phyloP scores from a whole-genome alignment of 2,329 filamentous ascomycete species.

The Trichoderma cornu-damae region DNA sequence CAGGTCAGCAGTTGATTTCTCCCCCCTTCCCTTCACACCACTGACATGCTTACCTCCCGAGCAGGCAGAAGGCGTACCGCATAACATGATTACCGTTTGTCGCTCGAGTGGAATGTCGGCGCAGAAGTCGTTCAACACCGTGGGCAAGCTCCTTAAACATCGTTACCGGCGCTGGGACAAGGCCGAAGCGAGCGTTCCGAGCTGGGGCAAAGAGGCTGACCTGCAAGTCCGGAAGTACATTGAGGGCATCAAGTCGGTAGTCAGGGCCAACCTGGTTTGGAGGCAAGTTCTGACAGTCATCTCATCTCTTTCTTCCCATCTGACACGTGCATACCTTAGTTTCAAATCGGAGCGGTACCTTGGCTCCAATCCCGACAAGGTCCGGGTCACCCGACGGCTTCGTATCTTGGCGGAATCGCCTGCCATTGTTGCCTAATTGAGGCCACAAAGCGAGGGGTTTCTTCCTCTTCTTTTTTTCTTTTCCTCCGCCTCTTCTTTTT shows the following conservation, averaged over 20 bases:
- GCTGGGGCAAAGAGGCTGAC: slow-evolving; percentile 18
- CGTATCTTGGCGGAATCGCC: slow-evolving; percentile 1
- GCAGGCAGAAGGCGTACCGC: slow-evolving; percentile 20
- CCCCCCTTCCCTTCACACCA: not conserved
- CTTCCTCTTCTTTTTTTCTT: not conserved
- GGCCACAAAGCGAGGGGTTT: not conserved
- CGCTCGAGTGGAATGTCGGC: slow-evolving; percentile 20
- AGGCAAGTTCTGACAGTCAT: not conserved
- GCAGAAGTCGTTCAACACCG: slow-evolving; percentile 24
- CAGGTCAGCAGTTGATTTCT: slow-evolving; percentile 15
- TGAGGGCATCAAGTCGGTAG: slow-evolving; percentile 25
- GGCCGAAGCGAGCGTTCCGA: slow-evolving; percentile 18
- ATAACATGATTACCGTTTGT: slow-evolving; percentile 24
- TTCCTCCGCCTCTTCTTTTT: not conserved
- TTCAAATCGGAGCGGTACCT: slow-evolving; percentile 20
- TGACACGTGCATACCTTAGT: slow-evolving; percentile 8
- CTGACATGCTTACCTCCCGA: not conserved
- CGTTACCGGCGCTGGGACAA: slow-evolving; percentile 22
- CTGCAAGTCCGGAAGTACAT: slow-evolving; percentile 21
- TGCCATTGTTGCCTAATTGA: too few relatives aligned
- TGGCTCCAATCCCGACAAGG: slow-evolving; percentile 7
- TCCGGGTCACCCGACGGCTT: slow-evolving; percentile 13
- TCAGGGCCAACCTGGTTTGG: slow-evolving; percentile 23
- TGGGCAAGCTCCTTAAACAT: slow-evolving; percentile 20
- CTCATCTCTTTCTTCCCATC: not conserved